Evolutionary conservation across 768 basidiomycete genomes (phyloP).

Genomic region (Podaxis sp.): DNA sequence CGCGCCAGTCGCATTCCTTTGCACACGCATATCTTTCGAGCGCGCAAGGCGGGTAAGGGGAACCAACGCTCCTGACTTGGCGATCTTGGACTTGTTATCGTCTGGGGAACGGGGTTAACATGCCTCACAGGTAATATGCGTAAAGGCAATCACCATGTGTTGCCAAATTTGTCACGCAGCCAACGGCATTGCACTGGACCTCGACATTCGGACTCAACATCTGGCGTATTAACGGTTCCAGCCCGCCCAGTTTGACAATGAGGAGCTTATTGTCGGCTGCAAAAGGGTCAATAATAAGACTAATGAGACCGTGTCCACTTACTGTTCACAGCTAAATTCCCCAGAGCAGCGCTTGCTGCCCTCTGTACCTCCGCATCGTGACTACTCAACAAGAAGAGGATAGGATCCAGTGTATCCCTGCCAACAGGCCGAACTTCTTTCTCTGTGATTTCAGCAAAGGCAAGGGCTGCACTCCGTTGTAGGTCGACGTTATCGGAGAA

Average conservation of each 20-base stretch:
- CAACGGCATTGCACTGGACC: conserved; percentile 99
- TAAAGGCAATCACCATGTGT: conserved; percentile 76
- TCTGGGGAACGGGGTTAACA: conserved; percentile 45
- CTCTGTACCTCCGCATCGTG: conserved; percentile 99
- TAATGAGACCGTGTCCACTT: conserved; percentile 32
- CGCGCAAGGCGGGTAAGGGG: conserved; percentile 94
- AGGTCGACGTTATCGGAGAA: conserved; percentile 99
- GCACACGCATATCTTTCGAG: conserved; percentile 99
- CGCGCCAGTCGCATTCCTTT: conserved; percentile 97
- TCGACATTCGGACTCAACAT: conserved; percentile 99
- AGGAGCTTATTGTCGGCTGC: conserved; percentile 98
- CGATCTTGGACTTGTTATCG: conserved; percentile 99
- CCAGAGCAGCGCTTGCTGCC: conserved; percentile 95
- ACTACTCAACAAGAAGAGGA: conserved; percentile 93
- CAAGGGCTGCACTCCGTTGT: conserved; percentile 95
- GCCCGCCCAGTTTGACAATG: conserved; percentile 95
- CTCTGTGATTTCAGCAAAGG: conserved; percentile 99
- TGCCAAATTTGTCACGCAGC: conserved; percentile 97
- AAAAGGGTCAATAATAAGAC: conserved; percentile 17
- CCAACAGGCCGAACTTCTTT: conserved; percentile 98
- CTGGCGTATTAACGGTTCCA: conserved; percentile 97
- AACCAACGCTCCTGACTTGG: conserved; percentile 97
- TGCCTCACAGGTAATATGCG: conserved; percentile 2
- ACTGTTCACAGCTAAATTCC: conserved; percentile 98
- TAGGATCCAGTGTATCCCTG: conserved; percentile 96